Conservation (phyloP, 306 rosid species). For the Delonix regia region DNA sequence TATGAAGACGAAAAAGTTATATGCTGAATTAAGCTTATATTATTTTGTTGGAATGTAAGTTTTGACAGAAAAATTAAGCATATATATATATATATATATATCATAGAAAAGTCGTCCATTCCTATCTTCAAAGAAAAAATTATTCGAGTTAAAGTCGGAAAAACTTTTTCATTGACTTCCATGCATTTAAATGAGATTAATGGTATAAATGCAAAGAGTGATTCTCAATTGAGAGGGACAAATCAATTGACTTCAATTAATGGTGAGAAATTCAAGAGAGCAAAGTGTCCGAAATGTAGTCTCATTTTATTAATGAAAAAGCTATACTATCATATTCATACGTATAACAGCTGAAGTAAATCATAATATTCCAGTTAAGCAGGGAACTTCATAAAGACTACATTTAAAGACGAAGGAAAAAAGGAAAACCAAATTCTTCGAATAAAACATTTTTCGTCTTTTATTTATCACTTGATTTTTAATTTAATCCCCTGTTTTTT, state of each 20-base stretch:
- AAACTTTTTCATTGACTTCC: conserved; percentile 3
- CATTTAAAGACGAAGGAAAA: background rate
- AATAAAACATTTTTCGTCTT: too few relatives aligned
- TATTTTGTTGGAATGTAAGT: background rate
- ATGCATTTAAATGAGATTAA: background rate
- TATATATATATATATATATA: too few relatives aligned
- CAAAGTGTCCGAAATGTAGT: background rate
- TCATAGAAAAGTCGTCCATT: background rate
- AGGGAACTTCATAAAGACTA: background rate
- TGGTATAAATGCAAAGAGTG: background rate
- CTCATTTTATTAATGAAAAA: background rate
- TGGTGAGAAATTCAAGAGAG: background rate
- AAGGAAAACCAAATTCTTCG: conserved; percentile 17
- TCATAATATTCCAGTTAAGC: background rate
- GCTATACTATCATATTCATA: background rate
- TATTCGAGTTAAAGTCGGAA: background rate
- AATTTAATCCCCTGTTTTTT: too few relatives aligned
- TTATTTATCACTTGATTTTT: too few relatives aligned
- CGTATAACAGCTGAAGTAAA: background rate
- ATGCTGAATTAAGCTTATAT: background rate
- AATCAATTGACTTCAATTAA: conserved; percentile 2
- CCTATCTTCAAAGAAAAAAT: background rate
- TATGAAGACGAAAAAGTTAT: background rate
- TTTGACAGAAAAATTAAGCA: too few relatives aligned
- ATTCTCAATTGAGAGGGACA: conserved; percentile 14